Percentiles rank a stretch among this genome's conserved stretches.
Evolutionary conservation across 768 basidiomycete species (phyloP).

Genomic region (Phylloporus sp.): DNA sequence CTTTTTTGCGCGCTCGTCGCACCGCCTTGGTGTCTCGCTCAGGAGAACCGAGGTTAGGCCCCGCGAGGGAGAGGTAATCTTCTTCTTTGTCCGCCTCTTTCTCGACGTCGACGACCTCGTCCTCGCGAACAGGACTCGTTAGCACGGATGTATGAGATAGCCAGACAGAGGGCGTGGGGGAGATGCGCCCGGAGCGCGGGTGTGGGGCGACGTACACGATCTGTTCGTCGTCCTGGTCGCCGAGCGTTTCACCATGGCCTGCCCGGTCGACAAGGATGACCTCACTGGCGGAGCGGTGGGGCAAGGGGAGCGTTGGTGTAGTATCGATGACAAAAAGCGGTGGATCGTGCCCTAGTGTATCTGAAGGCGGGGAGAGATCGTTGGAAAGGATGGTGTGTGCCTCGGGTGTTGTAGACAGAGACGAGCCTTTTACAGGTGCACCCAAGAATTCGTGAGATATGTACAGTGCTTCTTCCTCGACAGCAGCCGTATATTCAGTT

Average conservation of each 20-base stretch:
- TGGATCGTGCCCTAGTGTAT: background rate
- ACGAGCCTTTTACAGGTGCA: background rate
- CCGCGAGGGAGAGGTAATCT: constrained; percentile 24
- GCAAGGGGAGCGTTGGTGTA: constrained; percentile 19
- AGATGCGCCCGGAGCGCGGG: constrained; percentile 39
- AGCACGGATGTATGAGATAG: constrained; percentile 25
- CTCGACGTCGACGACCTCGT: background rate
- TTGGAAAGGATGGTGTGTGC: background rate
- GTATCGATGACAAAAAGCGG: constrained; percentile 40
- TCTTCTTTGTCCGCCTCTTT: background rate
- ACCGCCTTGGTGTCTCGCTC: constrained; percentile 21
- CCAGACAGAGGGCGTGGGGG: constrained; percentile 13
- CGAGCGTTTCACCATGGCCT: constrained; percentile 13
- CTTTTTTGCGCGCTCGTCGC: constrained; percentile 23
- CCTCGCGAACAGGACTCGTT: constrained; percentile 16
- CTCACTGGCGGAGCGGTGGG: constrained; percentile 15
- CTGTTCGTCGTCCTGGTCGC: constrained; percentile 39
- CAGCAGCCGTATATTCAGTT: background rate
- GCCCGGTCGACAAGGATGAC: constrained; percentile 21
- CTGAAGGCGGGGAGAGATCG: background rate
- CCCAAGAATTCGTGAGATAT: too few relatives aligned
- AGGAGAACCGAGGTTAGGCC: constrained; percentile 29
- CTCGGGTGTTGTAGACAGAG: background rate
- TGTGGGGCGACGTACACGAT: constrained; percentile 80
- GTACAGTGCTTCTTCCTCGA: background rate